Evolutionary conservation across 768 basidiomycete genomes (phyloP).

Genomic region (Lactifluus hygrophoroides): DNA sequence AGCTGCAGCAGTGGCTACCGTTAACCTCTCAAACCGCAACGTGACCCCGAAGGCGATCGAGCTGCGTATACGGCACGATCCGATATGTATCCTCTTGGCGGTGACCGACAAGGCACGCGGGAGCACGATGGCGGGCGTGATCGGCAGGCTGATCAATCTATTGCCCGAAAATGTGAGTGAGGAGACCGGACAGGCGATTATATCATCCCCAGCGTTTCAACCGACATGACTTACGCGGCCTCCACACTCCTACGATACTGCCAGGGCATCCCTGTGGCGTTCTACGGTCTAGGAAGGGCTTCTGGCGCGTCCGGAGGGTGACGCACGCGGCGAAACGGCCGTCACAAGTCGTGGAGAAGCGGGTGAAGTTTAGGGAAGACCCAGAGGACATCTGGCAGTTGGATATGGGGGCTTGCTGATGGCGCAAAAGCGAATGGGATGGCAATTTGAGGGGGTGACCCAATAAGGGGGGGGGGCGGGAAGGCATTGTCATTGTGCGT

Average conservation of each 20-base stretch:
- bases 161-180: conserved; percentile 3
- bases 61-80: conserved; percentile 17
- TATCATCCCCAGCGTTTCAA: conserved; percentile 13
- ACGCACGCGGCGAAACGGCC: conserved; percentile 31
- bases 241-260: conserved; percentile 35
- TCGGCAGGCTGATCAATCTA: conserved; percentile 28
- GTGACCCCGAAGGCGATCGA: conserved; percentile 23
- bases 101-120: conserved; percentile 34
- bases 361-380: conserved; percentile 40
- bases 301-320: conserved; percentile 42
- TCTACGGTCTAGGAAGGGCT: conserved; percentile 30
- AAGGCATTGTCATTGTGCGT: conserved; percentile 48
- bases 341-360: conserved; percentile 33
- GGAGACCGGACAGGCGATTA: conserved; percentile 10
- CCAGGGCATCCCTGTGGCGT: conserved; percentile 23
- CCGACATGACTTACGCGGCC: conserved; percentile 24
- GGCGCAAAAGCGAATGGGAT: conserved; percentile 3
- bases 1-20: conserved; percentile 30
- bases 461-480: conserved; percentile 29
- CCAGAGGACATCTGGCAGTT: conserved; percentile 36
- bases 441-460: conserved; percentile 22
- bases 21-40: conserved; percentile 21
- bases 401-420: conserved; percentile 29
- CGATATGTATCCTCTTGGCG: conserved; percentile 28
- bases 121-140: conserved; percentile 31